phyloP scores from a whole-genome alignment of 371 early-diverging fungal genomes.

The Mucor velutinosus region DNA sequence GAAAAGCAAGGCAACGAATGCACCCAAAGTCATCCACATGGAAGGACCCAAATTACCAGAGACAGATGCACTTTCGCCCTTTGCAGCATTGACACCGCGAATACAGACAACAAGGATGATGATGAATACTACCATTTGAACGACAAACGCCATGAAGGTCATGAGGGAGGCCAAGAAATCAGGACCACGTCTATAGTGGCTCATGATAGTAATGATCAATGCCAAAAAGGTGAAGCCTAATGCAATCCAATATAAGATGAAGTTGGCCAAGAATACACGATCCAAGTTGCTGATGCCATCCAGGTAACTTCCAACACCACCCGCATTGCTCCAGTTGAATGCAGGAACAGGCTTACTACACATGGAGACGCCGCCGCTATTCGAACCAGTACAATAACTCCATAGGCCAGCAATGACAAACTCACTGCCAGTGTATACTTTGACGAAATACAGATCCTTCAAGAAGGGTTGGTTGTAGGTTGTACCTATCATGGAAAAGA shows the following conservation, averaged over 20 bases:
- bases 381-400: slow-evolving; percentile 36
- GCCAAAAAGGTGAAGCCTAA: slow-evolving; percentile 41
- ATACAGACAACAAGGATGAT: slow-evolving; percentile 32
- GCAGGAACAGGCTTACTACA: slow-evolving; percentile 44
- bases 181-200: slow-evolving; percentile 35
- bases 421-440: slow-evolving; percentile 11
- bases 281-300: slow-evolving; percentile 13
- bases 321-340: slow-evolving; percentile 41
- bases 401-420: slow-evolving; percentile 47
- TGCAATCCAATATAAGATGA: slow-evolving; percentile 49
- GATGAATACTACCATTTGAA: slow-evolving; percentile 26
- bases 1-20: slow-evolving; percentile 26
- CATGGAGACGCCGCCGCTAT: slow-evolving; percentile 2
- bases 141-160: slow-evolving; percentile 27
- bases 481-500: slow-evolving; percentile 47
- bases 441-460: slow-evolving; percentile 41
- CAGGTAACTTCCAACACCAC: neutral
- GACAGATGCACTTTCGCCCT: slow-evolving; percentile 18
- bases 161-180: slow-evolving; percentile 32
- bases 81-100: slow-evolving; percentile 36
- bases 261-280: slow-evolving; percentile 36
- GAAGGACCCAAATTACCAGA: slow-evolving; percentile 37
- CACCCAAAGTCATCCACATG: slow-evolving; percentile 37
- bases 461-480: slow-evolving; percentile 45
- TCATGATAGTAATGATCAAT: slow-evolving; percentile 37